Percentiles rank a stretch among this genome's conserved stretches.
phyloP scores from a whole-genome alignment of 306 rosid species.

The Rosa lucieae region DNA sequence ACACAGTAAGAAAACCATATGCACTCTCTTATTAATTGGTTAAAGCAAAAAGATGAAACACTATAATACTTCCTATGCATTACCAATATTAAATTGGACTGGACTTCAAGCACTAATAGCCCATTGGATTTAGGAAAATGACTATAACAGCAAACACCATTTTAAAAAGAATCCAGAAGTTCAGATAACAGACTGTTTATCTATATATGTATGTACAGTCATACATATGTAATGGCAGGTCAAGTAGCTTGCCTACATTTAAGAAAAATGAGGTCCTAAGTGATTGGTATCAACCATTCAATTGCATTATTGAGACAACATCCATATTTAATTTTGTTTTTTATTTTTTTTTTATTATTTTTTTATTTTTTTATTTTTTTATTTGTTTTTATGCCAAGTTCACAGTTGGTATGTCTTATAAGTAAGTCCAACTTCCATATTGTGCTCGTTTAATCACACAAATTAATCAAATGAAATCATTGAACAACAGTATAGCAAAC shows the following conservation, averaged over 20 bases:
- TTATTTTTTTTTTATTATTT: too few relatives aligned
- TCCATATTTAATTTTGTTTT: too few relatives aligned
- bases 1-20: slow-evolving; percentile 18
- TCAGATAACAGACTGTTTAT: neutral
- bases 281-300: neutral
- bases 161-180: neutral
- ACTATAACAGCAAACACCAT: neutral
- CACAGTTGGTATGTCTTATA: neutral
- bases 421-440: neutral
- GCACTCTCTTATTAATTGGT: neutral
- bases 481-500: neutral
- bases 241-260: neutral
- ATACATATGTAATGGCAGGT: neutral
- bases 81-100: neutral
- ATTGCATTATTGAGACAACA: neutral
- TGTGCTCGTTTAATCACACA: neutral
- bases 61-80: neutral
- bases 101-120: neutral
- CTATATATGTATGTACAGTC: neutral
- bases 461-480: neutral
- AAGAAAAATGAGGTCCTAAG: neutral
- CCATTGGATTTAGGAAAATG: neutral
- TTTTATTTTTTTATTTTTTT: too few relatives aligned
- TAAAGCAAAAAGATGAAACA: neutral
- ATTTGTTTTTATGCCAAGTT: neutral